Percentiles rank a stretch among this genome's conserved stretches.
phyloP scores from a whole-genome alignment of 1,284 basidiomycete species.

The Ganoderma lucidum region DNA sequence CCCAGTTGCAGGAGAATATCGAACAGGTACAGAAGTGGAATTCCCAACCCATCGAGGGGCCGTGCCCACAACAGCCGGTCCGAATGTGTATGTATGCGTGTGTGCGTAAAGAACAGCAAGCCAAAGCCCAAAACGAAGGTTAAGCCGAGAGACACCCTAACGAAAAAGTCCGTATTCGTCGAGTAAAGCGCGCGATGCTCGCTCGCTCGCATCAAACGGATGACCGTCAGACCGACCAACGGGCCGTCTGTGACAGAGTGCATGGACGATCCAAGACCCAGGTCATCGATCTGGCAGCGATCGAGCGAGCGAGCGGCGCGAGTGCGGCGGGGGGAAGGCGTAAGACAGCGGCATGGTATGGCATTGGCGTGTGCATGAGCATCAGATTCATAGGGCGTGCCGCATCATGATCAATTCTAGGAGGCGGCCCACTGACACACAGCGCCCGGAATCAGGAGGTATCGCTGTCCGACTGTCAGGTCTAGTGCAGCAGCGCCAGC shows the following conservation, averaged over 20 bases:
- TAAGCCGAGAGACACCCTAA: neutral
- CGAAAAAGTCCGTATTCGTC: neutral
- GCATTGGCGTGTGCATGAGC: neutral
- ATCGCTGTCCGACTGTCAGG: too few relatives aligned
- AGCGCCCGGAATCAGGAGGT: neutral
- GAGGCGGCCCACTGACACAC: neutral
- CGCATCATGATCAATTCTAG: too few relatives aligned
- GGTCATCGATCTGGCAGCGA: neutral
- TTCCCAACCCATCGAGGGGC: neutral
- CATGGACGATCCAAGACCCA: neutral
- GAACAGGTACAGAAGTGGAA: neutral
- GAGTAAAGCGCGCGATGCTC: neutral
- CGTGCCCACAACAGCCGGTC: neutral
- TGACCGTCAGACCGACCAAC: neutral
- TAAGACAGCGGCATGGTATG: neutral
- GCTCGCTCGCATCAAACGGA: neutral
- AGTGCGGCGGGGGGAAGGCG: neutral
- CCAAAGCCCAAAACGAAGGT: neutral
- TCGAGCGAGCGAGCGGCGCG: neutral
- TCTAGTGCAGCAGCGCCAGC: neutral
- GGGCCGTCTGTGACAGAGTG: neutral
- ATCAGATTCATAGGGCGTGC: neutral
- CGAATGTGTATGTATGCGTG: neutral
- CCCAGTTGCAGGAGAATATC: neutral
- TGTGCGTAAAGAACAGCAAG: neutral